Conservation (phyloP, 2,329 filamentous ascomycete species). For the Penicillium sumatraense region DNA sequence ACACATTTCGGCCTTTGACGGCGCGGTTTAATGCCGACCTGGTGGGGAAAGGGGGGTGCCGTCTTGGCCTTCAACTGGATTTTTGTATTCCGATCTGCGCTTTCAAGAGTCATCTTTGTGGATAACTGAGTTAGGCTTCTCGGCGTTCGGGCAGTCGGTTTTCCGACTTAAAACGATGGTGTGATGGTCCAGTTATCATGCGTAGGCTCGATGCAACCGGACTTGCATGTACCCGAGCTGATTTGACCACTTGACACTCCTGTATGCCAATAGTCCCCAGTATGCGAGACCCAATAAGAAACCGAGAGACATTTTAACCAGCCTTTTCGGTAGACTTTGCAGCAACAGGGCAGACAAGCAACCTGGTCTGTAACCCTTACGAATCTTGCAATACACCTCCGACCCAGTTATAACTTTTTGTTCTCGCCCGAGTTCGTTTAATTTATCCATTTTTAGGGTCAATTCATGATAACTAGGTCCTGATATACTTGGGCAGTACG, state of each 20-base stretch:
- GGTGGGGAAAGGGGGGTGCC: neutral
- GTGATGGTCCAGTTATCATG: neutral
- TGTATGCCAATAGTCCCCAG: no score
- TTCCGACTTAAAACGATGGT: neutral
- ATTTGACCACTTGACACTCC: neutral
- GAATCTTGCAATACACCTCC: no score
- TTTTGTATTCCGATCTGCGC: neutral
- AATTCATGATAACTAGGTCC: no score
- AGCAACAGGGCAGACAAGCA: no score
- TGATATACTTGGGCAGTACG: no score
- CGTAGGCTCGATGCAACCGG: neutral
- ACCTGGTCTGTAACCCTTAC: no score
- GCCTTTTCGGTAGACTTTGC: no score
- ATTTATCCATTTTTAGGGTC: no score
- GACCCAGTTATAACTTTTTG: no score
- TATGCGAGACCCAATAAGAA: no score
- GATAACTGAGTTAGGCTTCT: neutral
- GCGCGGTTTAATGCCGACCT: neutral
- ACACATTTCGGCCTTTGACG: neutral
- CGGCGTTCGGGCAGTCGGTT: neutral
- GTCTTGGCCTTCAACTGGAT: neutral
- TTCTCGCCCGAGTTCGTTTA: no score
- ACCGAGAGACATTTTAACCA: no score
- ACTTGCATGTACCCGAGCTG: neutral
- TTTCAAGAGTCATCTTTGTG: neutral